These are phyloP conservation scores for Cladophialophora psammophila DNA, from an alignment of 2,329 filamentous ascomycete species.

Conservation along the genomic window DNA sequence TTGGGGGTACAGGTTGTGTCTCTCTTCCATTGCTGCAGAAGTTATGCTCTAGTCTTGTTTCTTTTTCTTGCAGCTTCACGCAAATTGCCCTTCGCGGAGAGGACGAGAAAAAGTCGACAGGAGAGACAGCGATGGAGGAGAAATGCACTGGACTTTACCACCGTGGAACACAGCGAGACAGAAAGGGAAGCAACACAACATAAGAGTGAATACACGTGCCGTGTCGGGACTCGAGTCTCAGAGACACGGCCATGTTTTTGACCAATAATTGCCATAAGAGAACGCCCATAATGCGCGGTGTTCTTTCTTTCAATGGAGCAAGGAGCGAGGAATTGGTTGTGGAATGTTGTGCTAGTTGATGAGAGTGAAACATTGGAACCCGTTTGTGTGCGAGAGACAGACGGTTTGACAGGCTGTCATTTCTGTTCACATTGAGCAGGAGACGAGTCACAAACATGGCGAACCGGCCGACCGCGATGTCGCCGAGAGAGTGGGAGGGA, in stretches of 20 bases:
- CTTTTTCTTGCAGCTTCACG: neutral
- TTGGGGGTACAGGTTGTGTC: constrained; percentile 4
- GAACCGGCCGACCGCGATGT: constrained; percentile 6
- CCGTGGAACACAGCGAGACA: neutral
- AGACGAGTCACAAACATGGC: constrained; percentile 7
- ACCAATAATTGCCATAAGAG: constrained; percentile 17
- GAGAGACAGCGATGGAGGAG: constrained; percentile 2
- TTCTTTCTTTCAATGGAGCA: constrained; percentile 16
- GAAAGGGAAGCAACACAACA: constrained; percentile 24
- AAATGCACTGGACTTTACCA: constrained; percentile 9
- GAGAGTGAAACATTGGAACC: constrained; percentile 31
- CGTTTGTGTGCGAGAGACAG: constrained; percentile 1
- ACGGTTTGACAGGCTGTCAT: constrained; percentile 27
- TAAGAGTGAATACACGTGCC: constrained; percentile 16
- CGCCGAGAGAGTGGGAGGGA: neutral
- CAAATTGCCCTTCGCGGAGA: neutral
- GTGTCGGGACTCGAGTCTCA: constrained; percentile 16
- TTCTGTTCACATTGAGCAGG: constrained; percentile 1
- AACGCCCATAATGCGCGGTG: constrained; percentile 6
- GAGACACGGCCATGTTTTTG: constrained; percentile 16
- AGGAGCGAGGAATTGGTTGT: constrained; percentile 25
- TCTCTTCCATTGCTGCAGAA: constrained; percentile 12
- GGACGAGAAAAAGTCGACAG: constrained; percentile 4
- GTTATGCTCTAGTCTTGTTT: too few species aligned
- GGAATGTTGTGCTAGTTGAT: constrained; percentile 24